Evolutionary conservation across 2,329 filamentous ascomycete species (phyloP).

Genomic region (Aspergillus novofumigatus): DNA sequence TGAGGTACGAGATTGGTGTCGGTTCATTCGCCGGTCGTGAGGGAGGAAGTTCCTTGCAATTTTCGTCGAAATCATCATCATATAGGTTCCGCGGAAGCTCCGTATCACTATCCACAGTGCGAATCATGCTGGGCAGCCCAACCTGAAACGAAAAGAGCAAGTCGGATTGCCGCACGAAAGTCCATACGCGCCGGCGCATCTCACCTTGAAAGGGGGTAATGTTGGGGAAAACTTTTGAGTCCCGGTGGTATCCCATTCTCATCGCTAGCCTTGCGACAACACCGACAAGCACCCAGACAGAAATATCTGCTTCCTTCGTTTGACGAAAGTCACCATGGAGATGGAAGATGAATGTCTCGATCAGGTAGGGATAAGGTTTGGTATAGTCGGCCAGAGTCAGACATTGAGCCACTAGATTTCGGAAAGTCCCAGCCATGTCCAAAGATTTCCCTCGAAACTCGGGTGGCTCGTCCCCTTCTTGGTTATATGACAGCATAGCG

Average conservation of each 20-base stretch:
- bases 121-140: conserved; percentile 63
- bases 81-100: conserved; percentile 58
- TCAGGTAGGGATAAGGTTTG: conserved; percentile 55
- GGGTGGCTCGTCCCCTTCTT: conserved; percentile 59
- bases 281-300: conserved; percentile 57
- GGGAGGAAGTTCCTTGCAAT: conserved; percentile 52
- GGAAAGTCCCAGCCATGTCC: conserved; percentile 42
- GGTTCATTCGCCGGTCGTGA: conserved; percentile 56
- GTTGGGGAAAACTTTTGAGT: conserved; percentile 56
- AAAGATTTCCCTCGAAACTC: conserved; percentile 57
- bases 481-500: conserved; percentile 59
- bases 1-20: conserved; percentile 51
- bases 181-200: conserved; percentile 50
- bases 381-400: conserved; percentile 61
- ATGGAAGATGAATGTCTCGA: conserved; percentile 60
- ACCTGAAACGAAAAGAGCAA: conserved; percentile 63
- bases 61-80: conserved; percentile 62
- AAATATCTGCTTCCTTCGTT: conserved; percentile 56
- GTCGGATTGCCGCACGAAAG: conserved; percentile 55
- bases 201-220: conserved; percentile 60
- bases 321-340: conserved; percentile 59
- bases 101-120: conserved; percentile 61
- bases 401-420: conserved; percentile 59
- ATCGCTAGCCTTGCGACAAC: conserved; percentile 60
- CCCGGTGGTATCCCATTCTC: conserved; percentile 63